phyloP scores from a whole-genome alignment of 441 rosid genomes.

The Pelargonium exstipulatum region DNA sequence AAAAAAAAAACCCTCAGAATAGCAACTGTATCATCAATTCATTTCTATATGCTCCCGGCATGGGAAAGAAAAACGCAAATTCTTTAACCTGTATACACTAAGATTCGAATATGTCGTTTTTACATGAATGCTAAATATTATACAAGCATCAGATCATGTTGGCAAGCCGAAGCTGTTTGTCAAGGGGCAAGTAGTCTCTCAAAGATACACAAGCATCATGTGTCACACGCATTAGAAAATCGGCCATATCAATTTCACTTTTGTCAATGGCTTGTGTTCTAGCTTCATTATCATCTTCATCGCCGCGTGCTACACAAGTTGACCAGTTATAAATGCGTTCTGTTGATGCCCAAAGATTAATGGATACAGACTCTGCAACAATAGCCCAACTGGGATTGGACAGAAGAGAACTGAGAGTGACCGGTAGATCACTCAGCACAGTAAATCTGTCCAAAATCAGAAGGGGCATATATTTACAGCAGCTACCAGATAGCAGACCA shows the following conservation, averaged over 20 bases:
- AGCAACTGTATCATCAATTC: background rate
- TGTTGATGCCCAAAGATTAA: slow-evolving; percentile 49
- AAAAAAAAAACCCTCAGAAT: too few relatives aligned
- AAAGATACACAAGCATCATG: slow-evolving; percentile 49
- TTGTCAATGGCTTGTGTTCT: slow-evolving; percentile 33
- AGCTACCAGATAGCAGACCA: slow-evolving; percentile 71
- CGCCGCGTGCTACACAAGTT: slow-evolving; percentile 17
- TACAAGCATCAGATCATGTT: slow-evolving; percentile 31
- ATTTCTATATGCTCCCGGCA: background rate
- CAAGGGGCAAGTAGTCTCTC: slow-evolving; percentile 58
- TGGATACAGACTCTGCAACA: slow-evolving; percentile 42
- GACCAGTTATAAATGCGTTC: slow-evolving; percentile 63
- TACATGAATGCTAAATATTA: slow-evolving; percentile 9
- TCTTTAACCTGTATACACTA: too few relatives aligned
- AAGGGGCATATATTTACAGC: slow-evolving; percentile 87
- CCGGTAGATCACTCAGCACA: slow-evolving; percentile 63
- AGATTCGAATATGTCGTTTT: background rate
- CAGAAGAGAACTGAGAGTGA: slow-evolving; percentile 61
- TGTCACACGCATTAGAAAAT: slow-evolving; percentile 44
- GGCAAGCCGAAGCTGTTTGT: slow-evolving; percentile 68
- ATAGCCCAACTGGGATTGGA: slow-evolving; percentile 52
- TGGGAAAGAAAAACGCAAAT: background rate
- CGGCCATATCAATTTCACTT: slow-evolving; percentile 41
- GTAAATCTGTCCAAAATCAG: slow-evolving; percentile 50
- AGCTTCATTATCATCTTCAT: slow-evolving; percentile 13